Evolutionary conservation across 495 filamentous ascomycete species (phyloP).

Genomic region (Aspergillus coremiiformis): DNA sequence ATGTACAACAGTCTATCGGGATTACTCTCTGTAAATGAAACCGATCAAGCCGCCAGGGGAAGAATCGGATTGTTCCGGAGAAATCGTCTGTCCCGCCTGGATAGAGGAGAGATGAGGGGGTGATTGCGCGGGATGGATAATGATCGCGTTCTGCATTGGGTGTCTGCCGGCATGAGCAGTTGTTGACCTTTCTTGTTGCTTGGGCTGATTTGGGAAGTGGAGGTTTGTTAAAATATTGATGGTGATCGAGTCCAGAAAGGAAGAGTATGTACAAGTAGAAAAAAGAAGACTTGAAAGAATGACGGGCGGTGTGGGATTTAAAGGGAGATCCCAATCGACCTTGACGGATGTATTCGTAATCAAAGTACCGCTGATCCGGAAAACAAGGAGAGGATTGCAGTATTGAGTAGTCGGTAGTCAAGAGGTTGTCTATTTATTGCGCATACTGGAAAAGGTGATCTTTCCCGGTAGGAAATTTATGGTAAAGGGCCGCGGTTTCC

Average conservation of each 20-base stretch:
- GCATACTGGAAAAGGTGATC: not conserved
- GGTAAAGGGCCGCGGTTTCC: not conserved
- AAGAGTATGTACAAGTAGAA: not conserved
- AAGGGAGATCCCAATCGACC: not conserved
- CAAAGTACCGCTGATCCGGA: not conserved
- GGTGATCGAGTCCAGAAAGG: not conserved
- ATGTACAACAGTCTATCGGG: not conserved
- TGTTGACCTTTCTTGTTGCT: not conserved
- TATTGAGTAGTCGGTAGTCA: not conserved
- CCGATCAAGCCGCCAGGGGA: not conserved
- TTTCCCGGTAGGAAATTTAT: not conserved
- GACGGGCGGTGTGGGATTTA: not conserved
- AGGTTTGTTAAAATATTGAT: not conserved
- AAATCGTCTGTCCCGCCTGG: conserved; percentile 16
- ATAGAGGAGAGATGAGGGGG: conserved; percentile 14
- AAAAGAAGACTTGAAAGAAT: not conserved
- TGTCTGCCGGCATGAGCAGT: not conserved
- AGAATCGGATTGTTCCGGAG: not conserved
- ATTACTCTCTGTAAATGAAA: not conserved
- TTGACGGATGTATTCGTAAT: not conserved
- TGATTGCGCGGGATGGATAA: conserved; percentile 14
- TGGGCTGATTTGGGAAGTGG: not conserved
- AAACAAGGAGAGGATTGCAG: not conserved
- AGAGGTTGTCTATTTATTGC: not conserved
- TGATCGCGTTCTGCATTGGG: conserved; percentile 22